Base-by-base conservation (phyloP, 495 filamentous ascomycete genomes). In the Aeminium ludgeri region DNA sequence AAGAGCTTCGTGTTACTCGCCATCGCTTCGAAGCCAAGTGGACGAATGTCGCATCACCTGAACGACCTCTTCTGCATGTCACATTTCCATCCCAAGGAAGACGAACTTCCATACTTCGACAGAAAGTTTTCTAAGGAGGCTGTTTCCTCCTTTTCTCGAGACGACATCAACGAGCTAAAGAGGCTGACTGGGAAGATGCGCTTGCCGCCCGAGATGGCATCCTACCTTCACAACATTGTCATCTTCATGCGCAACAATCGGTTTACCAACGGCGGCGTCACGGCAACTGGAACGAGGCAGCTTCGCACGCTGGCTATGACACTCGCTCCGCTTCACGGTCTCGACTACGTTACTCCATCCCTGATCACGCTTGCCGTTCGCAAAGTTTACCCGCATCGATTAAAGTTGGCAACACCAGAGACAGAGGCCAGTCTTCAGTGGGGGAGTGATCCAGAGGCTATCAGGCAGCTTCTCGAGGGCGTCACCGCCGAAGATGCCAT, bases 381-480 rank as follows among this genome's bases (percentile, higher is more conserved):
- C 43, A 99, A 96, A 62, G 72, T 92, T 10, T 96, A 91, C 51
- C 69, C 75, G 19, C 91, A 97, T 57, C 73, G 82, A 18, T 70
- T 97, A n/a, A 54, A 66, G 2, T 65, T 93, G 7, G 67, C 73
- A 1, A 63, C 55, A 1, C 68, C 82, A 0, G 75, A 78, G 45
- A 67, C 70, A 40, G 89, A 99, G 60, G 61, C 86, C 31, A 95
- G 86, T 54, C 67, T 92, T 62, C 84, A 92, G 55, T 99, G 89
- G 70, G 89, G 89, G 3, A 94, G 86, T 56, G 75, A 91, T 39
- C 29, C 76, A 2, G 63, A 59, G 18, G 80, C 80, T 8, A 72
- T 94, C 1, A 65, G 67, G 34, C 63, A 65, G 23, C 44, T 82
- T 41, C 51, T 96, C 17, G 71, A 73, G 13, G 76, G 74, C 15